Base-by-base conservation (phyloP, 768 basidiomycete species). In the Suillus plorans region DNA sequence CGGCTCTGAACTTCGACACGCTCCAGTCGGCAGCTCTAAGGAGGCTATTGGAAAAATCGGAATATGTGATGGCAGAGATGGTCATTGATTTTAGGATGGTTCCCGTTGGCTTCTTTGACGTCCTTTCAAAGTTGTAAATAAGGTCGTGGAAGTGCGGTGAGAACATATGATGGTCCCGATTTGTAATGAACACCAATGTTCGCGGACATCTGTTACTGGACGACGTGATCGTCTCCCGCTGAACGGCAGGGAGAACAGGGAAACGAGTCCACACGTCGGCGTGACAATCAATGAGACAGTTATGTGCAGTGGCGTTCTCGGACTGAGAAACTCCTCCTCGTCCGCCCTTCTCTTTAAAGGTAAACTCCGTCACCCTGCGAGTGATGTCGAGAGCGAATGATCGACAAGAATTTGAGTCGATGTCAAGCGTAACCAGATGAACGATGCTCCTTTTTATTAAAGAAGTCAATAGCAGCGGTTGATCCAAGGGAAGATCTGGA, bases 231-330 rank as follows among this genome's bases (percentile, higher is more conserved):
- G 82, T 82, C 39, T 80, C 77, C 10, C 83, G 79, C 39, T 79
- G 77, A 28, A 88, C 79, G 0, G 86, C 85, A 2, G 86, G 77
- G 2, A 84, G 66, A 4, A 88, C 86, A 0, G 86, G 86, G 69
- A 86, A 88, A 8, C 86, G 81, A 5, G 80, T 85, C 86, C 86
- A 88, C 34, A 86, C 82, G 13, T 86, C 85, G 0, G 79, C 71
- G 62, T 85, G 80, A 60, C 85, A 86, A 66, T 86, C 84, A n/a
- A 88, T 74, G 12, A 88, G 73, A 56, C 76, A 81, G 60, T 88
- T 89, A 64, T 87, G 81, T 9, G 71, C 67, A 3, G 79, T 80
- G 9, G 58, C 39, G 20, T 57, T 62, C 28, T 64, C 56, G 34
- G 60, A 63, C 12, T 71, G 66, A 28, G 50, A 65, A 28, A 68